Base-by-base conservation (phyloP, 352 stramenopile genomes). In the Saprolegnia diclina region DNA sequence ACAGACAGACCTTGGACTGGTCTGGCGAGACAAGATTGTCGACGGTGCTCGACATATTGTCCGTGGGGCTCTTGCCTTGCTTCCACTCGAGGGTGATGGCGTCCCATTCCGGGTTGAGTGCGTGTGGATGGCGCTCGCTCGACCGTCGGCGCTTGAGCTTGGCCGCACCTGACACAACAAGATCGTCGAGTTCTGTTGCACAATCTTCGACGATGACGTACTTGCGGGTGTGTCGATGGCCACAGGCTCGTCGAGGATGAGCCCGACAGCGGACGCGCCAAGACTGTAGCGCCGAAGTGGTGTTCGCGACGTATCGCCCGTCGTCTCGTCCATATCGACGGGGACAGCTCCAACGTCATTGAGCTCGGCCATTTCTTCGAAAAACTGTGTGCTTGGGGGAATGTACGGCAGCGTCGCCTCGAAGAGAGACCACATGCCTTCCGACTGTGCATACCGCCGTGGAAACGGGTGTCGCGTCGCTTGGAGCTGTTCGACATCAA, bases 81-180 rank as follows among this genome's bases (percentile, higher is more conserved):
- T 24, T 67, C 62, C 62, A 67, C 42, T 67, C 26, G 0, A 14
- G 4, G 14, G 62, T 57, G n/a, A 67, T 71, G 29, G 53, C 55
- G 38, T 59, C 55, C 37, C 91, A 63, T 14, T 83, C 77, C 21
- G 76, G 78, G n/a, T 78, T 76, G 40, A 91, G 83, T 10, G 85
- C 85, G 56, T 87, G 80, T 5, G 85, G 83, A 46, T 94, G 85
- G 79, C 90, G 91, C 67, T 94, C 85, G 56, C 76, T 91, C 6
- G 83, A 90, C 61, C 83, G 64, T 10, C 79, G 81, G 10, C 85
- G 78, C 10, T 71, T 68, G 16, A 76, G 72, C 18, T 82, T 80
- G 77, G 52, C 48, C 75, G 26, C 22, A 19, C 35, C 40, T 22
- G 10, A 59, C 24, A 14, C 56, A 52, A 53, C 37, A 11, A 24